Evolutionary conservation across 257 asterid species (phyloP).

Genomic region (Solanum chiquidenum): DNA sequence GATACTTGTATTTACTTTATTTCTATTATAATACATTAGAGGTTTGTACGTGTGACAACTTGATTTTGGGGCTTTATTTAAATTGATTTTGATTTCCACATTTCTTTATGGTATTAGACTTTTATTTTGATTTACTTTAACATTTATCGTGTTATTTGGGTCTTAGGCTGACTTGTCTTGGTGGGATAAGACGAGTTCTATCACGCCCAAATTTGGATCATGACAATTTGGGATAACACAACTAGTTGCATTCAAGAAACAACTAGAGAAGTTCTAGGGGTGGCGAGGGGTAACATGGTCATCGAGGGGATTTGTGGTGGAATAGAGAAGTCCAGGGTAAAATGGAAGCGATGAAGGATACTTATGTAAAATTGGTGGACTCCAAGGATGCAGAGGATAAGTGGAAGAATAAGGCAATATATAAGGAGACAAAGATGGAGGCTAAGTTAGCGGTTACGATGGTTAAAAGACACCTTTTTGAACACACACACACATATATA

Average conservation of each 20-base stretch:
- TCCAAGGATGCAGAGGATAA: neutral
- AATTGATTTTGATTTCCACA: no score
- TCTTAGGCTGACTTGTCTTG: neutral
- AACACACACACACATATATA: no score
- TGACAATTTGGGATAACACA: neutral
- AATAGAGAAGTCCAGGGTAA: neutral
- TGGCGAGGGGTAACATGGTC: neutral
- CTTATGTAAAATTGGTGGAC: neutral
- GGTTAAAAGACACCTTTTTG: neutral
- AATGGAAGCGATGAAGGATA: neutral
- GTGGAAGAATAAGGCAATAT: no score
- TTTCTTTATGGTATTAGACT: neutral
- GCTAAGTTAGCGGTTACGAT: neutral
- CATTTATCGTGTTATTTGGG: neutral
- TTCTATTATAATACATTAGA: neutral
- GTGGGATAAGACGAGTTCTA: neutral
- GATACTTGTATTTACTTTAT: neutral
- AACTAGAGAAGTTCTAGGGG: neutral
- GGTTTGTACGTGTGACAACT: neutral
- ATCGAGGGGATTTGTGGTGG: neutral
- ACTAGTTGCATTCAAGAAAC: neutral
- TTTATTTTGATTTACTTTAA: no score
- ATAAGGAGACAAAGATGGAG: neutral
- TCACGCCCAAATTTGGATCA: neutral
- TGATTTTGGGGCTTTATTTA: neutral